A percentile compares a stretch with the other conserved stretches of the same genome.
These are phyloP conservation scores for Podila epigama DNA, from an alignment of 192 early-diverging fungal genomes.

Conservation along the genomic window DNA sequence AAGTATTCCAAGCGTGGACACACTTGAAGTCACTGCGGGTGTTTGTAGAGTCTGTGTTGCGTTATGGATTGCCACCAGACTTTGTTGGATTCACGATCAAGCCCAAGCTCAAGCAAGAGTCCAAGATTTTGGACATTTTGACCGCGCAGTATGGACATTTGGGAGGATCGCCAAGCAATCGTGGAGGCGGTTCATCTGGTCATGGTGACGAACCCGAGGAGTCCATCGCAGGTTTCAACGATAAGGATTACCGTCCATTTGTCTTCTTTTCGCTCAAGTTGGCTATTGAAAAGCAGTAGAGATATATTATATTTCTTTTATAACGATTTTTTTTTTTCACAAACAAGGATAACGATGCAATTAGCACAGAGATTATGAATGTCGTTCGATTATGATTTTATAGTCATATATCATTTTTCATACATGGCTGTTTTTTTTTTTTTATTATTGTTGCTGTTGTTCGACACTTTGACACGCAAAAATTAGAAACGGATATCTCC, in stretches of 20 bases:
- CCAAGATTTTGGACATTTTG: slow-evolving; percentile 81
- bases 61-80: slow-evolving; percentile 97
- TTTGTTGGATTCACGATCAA: slow-evolving; percentile 64
- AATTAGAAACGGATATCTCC: not conserved
- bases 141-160: slow-evolving; percentile 84
- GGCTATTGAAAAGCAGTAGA: slow-evolving; percentile 52
- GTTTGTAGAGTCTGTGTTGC: slow-evolving; percentile 96
- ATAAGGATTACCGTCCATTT: slow-evolving; percentile 93
- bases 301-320: not conserved
- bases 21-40: slow-evolving; percentile 95
- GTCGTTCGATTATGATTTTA: too few species aligned
- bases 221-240: slow-evolving; percentile 87
- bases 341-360: too few species aligned
- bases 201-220: slow-evolving; percentile 65
- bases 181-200: slow-evolving; percentile 21
- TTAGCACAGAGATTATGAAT: not conserved
- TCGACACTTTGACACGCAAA: not conserved
- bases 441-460: too few species aligned
- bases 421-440: too few species aligned
- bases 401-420: too few species aligned
- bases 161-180: slow-evolving; percentile 70
- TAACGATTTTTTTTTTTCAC: not conserved
- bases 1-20: slow-evolving; percentile 90
- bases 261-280: slow-evolving; percentile 79
- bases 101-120: slow-evolving; percentile 82